Evolutionary conservation across 164 flowering plant genomes (phyloP), one percentile per base, ranked within the genome.

Genomic region (Piper betle): DNA sequence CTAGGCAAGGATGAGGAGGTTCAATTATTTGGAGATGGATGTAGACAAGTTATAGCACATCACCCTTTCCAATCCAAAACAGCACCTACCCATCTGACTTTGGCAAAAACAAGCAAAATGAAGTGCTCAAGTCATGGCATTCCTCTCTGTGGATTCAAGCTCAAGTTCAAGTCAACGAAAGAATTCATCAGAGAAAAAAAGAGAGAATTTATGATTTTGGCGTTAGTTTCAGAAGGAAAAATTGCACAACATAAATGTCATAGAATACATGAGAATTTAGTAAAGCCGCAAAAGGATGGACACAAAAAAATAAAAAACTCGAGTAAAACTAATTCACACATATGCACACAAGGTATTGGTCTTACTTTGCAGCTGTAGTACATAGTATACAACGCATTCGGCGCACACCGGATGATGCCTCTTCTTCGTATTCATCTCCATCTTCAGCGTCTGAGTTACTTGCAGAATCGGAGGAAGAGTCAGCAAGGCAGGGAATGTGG

Each of bases 321-420:
- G 6, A 6, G 9, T 15, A 46, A 46, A 46, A 15, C 5, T 9
- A 46, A 46, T 46, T 10, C 50, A 46, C 50, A 46, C 50, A 46
- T 46, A 46, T 46, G 15, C 50, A 46, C 50, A 46, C 50, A 10
- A 0, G 10, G 15, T 2, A 6, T 2, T 46, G 15, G 50, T 6
- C 61, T 55, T 50, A 64, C 19, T 43, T n/a, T 38, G 88, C 77
- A 66, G 98, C 98, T 60, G 96, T 93, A 61, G 98, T 93, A 80
- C 98, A 92, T 64, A 93, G 73, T 55, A 87, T 86, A 77, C 98
- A 93, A 50, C 96, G 87, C 81, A 84, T 66, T 20, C 77, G 81
- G 1, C 80, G 71, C 48, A 61, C 55, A 20, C 57, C 58, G 53
- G 69, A 78, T 53, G 67, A 79, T 1, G 72, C 78, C 5, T 75